Percentiles rank a stretch among this genome's conserved stretches.
Evolutionary conservation across 257 asterid genomes (phyloP).

Genomic region (Coffea canephora): DNA sequence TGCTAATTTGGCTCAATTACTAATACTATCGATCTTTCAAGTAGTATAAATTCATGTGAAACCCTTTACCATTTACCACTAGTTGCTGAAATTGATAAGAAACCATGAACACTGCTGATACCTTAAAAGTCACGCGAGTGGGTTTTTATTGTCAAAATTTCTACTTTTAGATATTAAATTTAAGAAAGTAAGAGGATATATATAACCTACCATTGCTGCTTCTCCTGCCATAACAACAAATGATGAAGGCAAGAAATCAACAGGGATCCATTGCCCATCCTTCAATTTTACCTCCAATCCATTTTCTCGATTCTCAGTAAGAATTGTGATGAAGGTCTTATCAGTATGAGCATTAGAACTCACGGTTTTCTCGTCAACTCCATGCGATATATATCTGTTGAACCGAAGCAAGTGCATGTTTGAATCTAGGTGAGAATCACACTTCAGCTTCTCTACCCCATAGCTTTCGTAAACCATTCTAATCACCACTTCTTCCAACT

Average conservation of each 20-base stretch:
- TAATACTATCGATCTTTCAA: too few species aligned
- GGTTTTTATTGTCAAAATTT: too few species aligned
- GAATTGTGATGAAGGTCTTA: conserved; percentile 49
- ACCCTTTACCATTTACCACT: too few species aligned
- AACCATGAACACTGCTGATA: too few species aligned
- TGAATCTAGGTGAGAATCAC: conserved; percentile 9
- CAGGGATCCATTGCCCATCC: conserved; percentile 43
- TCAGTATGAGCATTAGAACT: conserved; percentile 52
- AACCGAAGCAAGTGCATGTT: conserved; percentile 52
- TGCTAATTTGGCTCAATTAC: too few species aligned
- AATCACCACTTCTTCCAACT: conserved; percentile 48
- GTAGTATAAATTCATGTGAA: too few species aligned
- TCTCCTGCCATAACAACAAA: conserved; percentile 67
- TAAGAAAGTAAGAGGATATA: not conserved
- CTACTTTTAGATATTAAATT: not conserved
- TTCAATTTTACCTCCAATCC: conserved; percentile 47
- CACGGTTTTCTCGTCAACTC: conserved; percentile 4
- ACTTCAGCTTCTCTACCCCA: conserved; percentile 32
- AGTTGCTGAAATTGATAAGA: too few species aligned
- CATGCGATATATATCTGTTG: conserved; percentile 39
- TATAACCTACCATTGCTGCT: conserved; percentile 26
- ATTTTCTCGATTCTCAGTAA: conserved; percentile 49
- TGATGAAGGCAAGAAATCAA: conserved; percentile 43
- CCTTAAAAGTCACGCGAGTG: too few species aligned
- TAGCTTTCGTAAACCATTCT: conserved; percentile 57